Evolutionary conservation across 2,329 filamentous ascomycete genomes (phyloP).

Genomic region (Clonostachys sp.): DNA sequence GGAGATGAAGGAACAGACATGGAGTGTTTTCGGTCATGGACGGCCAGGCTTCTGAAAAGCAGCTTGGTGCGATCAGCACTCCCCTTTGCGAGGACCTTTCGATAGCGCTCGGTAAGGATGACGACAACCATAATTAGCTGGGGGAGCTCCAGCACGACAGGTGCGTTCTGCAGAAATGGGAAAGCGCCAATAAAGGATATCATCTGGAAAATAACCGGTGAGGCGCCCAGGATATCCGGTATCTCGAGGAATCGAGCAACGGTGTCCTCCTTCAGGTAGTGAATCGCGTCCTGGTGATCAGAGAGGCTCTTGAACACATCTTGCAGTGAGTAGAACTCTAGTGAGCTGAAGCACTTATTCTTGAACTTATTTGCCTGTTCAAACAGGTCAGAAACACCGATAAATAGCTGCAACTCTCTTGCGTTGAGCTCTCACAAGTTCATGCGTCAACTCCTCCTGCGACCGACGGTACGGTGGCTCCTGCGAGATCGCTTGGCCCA

Average conservation of each 20-base stretch:
- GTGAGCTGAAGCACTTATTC: conserved; percentile 63
- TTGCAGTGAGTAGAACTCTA: conserved; percentile 70
- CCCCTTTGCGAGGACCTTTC: conserved; percentile 54
- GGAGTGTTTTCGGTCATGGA: conserved; percentile 58
- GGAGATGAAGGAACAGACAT: conserved; percentile 11
- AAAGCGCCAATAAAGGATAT: conserved; percentile 68
- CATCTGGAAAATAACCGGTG: conserved; percentile 68
- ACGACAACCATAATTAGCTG: conserved; percentile 69
- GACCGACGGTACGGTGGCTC: conserved; percentile 37
- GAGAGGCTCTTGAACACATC: conserved; percentile 69
- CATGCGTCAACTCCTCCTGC: conserved; percentile 44
- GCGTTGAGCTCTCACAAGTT: conserved; percentile 36
- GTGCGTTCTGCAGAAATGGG: conserved; percentile 67
- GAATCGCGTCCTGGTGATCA: conserved; percentile 55
- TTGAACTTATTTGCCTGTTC: conserved; percentile 58
- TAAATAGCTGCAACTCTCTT: neutral
- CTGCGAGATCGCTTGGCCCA: conserved; percentile 49
- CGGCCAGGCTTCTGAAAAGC: conserved; percentile 66
- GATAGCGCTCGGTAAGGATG: conserved; percentile 67
- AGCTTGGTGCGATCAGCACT: conserved; percentile 57
- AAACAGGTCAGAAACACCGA: conserved; percentile 2
- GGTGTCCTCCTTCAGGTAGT: conserved; percentile 65
- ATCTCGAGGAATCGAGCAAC: conserved; percentile 69
- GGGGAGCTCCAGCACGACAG: conserved; percentile 64
- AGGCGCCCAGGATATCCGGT: conserved; percentile 63